A percentile compares a stretch with the other conserved stretches of the same genome.
These are phyloP conservation scores for Nemania serpens DNA, from an alignment of 2,329 filamentous ascomycete species.

Conservation along the genomic window DNA sequence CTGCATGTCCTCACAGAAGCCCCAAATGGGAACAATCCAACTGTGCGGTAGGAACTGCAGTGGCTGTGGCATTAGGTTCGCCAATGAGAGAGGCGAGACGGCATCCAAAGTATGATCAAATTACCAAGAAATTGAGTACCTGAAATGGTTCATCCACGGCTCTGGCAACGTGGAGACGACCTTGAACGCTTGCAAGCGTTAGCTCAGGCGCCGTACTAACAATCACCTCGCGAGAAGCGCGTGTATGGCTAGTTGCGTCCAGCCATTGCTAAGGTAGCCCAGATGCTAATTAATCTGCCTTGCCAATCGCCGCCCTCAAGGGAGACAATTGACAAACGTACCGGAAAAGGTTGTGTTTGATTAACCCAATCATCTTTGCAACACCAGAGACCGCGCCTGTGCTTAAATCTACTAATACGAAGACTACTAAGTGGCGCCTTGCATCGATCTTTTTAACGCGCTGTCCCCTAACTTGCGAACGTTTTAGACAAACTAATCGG, in stretches of 20 bases:
- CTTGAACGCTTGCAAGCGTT: neutral
- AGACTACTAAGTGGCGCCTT: too few relatives aligned
- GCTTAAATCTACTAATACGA: too few relatives aligned
- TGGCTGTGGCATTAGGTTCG: neutral
- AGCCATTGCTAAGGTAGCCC: neutral
- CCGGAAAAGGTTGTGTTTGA: neutral
- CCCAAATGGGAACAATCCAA: neutral
- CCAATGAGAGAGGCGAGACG: constrained; percentile 1
- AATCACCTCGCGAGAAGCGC: neutral
- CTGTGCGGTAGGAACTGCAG: neutral
- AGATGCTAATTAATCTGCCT: neutral
- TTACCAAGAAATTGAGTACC: constrained; percentile 5
- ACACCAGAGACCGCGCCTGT: neutral
- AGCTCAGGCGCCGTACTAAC: neutral
- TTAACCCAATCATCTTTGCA: neutral
- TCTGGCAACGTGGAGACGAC: constrained; percentile 5
- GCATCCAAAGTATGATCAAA: neutral
- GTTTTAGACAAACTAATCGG: too few relatives aligned
- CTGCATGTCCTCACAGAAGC: neutral
- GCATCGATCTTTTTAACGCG: too few relatives aligned
- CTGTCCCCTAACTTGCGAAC: too few relatives aligned
- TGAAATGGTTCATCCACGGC: neutral
- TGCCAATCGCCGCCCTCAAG: too few relatives aligned
- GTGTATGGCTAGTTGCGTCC: neutral
- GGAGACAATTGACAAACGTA: too few relatives aligned